Conservation (phyloP, 2,329 filamentous ascomycete genomes). For the Ciborinia camelliae region DNA sequence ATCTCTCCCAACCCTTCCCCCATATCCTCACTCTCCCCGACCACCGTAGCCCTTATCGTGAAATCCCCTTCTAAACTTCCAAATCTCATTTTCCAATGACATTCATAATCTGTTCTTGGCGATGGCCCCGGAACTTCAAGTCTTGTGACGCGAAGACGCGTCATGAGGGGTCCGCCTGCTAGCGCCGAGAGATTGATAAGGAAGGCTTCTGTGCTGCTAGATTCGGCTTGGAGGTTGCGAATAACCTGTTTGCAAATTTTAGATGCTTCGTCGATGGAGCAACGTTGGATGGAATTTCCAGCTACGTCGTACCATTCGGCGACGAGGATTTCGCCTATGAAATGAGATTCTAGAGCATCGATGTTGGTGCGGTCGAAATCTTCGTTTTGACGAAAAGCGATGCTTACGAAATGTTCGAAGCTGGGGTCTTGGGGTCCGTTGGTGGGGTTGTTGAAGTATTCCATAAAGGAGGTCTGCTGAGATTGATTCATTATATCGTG, state of each 20-base stretch:
- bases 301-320: slow-evolving; percentile 51
- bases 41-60: slow-evolving; percentile 47
- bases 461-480: slow-evolving; percentile 32
- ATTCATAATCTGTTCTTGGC: slow-evolving; percentile 47
- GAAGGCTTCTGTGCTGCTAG: slow-evolving; percentile 52
- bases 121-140: slow-evolving; percentile 40
- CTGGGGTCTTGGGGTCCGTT: slow-evolving; percentile 25
- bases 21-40: slow-evolving; percentile 31
- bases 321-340: slow-evolving; percentile 49
- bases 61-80: slow-evolving; percentile 53
- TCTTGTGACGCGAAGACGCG: slow-evolving; percentile 43
- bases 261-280: slow-evolving; percentile 50
- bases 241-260: slow-evolving; percentile 54
- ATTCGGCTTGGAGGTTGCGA: slow-evolving; percentile 50
- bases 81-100: slow-evolving; percentile 54
- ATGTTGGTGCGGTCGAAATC: slow-evolving; percentile 48
- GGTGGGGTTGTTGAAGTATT: slow-evolving; percentile 31
- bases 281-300: slow-evolving; percentile 44
- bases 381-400: slow-evolving; percentile 34
- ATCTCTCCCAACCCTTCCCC: slow-evolving; percentile 4
- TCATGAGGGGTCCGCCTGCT: slow-evolving; percentile 53
- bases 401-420: slow-evolving; percentile 31
- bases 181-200: slow-evolving; percentile 58
- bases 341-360: slow-evolving; percentile 53
- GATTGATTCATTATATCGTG: slow-evolving; percentile 26